These are phyloP conservation scores for Gynostemma pentaphyllum DNA, from an alignment of 306 rosid genomes.

Conservation along the genomic window DNA sequence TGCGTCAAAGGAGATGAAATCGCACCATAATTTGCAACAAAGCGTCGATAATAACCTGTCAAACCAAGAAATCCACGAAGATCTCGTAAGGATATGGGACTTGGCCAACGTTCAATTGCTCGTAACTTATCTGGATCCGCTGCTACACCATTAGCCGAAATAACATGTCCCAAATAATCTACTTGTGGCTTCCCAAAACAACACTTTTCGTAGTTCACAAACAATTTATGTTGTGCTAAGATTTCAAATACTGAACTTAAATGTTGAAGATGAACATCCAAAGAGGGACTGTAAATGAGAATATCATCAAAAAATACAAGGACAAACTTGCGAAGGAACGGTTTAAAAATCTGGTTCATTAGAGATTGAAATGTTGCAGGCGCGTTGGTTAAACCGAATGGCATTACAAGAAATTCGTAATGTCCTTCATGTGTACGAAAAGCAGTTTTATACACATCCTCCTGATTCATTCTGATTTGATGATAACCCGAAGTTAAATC, in stretches of 20 bases:
- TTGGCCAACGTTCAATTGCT: no score
- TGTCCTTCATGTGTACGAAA: not conserved
- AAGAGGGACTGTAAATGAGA: not conserved
- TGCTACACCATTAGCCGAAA: no score
- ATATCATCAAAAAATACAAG: constrained; percentile 1
- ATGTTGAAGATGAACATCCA: no score
- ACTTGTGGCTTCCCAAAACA: no score
- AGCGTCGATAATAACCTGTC: not conserved
- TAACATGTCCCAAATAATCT: no score
- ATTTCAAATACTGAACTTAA: no score
- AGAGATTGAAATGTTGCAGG: not conserved
- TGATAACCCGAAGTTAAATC: not conserved
- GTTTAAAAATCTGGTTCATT: not conserved
- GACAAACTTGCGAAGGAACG: not conserved
- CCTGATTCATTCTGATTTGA: not conserved
- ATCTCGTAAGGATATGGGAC: not conserved
- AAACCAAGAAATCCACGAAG: not conserved
- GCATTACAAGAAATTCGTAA: not conserved
- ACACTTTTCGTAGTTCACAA: no score
- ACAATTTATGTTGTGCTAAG: no score
- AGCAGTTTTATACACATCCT: not conserved
- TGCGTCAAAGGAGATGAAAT: not conserved
- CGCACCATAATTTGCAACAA: not conserved
- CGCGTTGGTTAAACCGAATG: not conserved
- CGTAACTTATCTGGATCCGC: no score